A percentile compares a stretch with the other conserved stretches of the same genome.
Conservation (phyloP, 73 alveolate genomes). For the Paraurostyla sp. region DNA sequence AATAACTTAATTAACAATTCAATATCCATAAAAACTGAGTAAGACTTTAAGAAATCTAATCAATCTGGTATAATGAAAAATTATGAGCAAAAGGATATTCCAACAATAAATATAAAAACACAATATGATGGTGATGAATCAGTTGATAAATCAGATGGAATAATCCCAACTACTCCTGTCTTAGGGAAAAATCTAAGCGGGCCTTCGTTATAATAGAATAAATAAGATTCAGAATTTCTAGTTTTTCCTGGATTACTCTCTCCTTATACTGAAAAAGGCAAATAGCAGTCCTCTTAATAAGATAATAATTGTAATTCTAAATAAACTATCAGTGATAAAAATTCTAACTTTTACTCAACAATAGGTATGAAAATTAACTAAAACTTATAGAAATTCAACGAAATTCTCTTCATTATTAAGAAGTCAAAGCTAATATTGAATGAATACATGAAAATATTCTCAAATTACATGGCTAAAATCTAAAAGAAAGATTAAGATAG, state of each 20-base stretch:
- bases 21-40: no score
- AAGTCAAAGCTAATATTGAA: slow-evolving; percentile 10
- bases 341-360: slow-evolving; percentile 10
- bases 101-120: no score
- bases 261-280: neutral
- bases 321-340: neutral
- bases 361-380: neutral
- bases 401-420: neutral
- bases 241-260: no score
- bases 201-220: neutral
- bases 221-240: no score
- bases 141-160: no score
- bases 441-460: slow-evolving; percentile 10
- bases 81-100: no score
- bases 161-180: neutral
- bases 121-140: no score
- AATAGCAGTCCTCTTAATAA: neutral
- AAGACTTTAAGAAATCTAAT: no score
- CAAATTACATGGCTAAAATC: neutral
- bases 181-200: neutral
- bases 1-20: no score
- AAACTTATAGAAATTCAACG: neutral
- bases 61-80: no score
- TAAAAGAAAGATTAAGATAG: neutral
- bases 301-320: neutral